Evolutionary conservation across 2,329 filamentous ascomycete genomes (phyloP).

Genomic region (Elsinoe necatrix): DNA sequence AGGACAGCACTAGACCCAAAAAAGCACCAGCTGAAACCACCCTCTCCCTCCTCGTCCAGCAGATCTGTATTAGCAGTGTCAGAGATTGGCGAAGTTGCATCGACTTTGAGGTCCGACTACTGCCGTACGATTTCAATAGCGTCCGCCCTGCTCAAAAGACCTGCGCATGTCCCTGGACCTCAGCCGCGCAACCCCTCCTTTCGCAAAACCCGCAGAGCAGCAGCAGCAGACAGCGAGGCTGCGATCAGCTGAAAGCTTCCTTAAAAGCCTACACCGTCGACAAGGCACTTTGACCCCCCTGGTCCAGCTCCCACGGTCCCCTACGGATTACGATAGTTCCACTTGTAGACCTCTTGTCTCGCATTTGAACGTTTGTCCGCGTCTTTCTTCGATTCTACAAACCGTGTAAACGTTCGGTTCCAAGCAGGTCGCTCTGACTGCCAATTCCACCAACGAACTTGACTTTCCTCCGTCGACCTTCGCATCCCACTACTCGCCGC

Average conservation of each 20-base stretch:
- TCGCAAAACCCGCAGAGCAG: background rate
- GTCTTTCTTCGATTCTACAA: background rate
- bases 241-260: background rate
- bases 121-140: slow-evolving; percentile 4
- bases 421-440: background rate
- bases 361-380: slow-evolving; percentile 1
- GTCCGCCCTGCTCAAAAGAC: background rate
- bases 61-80: slow-evolving; percentile 1
- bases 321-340: background rate
- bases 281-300: background rate
- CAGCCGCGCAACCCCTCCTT: slow-evolving; percentile 5
- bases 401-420: background rate
- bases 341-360: slow-evolving; percentile 8
- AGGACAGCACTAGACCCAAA: background rate
- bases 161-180: background rate
- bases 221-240: background rate
- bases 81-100: background rate
- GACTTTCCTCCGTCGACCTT: background rate
- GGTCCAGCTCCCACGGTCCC: background rate
- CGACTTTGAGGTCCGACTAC: background rate
- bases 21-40: background rate
- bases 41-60: background rate
- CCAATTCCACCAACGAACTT: background rate
- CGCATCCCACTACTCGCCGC: slow-evolving; percentile 1
- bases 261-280: background rate